Evolutionary conservation across 331 rosid species (phyloP).

Genomic region (Acacia concinna): DNA sequence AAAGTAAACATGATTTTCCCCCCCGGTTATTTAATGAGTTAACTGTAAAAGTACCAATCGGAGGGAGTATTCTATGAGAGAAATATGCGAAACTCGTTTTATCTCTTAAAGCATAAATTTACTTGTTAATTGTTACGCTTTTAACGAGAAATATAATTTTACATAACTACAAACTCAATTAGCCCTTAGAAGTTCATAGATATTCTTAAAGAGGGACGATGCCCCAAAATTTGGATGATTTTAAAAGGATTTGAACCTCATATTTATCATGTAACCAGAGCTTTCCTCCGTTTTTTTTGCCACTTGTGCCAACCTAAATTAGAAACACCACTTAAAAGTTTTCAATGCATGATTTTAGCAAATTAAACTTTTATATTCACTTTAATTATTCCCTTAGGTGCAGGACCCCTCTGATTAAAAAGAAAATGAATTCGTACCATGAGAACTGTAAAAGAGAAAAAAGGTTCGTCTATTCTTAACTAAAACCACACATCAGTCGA

Average conservation of each 20-base stretch:
- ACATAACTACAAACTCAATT: background rate
- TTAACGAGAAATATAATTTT: too few species aligned
- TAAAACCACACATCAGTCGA: constrained; percentile 4
- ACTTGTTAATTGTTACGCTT: too few species aligned
- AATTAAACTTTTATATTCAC: background rate
- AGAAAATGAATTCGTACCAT: background rate
- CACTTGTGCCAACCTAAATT: background rate
- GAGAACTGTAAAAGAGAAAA: constrained; percentile 4
- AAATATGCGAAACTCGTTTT: too few species aligned
- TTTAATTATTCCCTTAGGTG: background rate
- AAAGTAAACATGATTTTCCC: too few species aligned
- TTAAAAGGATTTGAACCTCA: background rate
- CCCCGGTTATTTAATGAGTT: too few species aligned
- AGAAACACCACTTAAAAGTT: background rate
- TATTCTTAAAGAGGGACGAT: background rate
- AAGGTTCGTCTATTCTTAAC: background rate
- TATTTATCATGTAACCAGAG: background rate
- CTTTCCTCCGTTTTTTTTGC: background rate
- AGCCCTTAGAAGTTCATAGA: background rate
- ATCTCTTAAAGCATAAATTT: too few species aligned
- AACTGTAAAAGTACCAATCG: too few species aligned
- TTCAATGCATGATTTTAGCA: background rate
- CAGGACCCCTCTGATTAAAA: background rate
- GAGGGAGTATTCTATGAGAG: too few species aligned
- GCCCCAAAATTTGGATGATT: background rate